phyloP scores from a whole-genome alignment of 2,329 filamentous ascomycete genomes.

The Aureobasidium namibiae region DNA sequence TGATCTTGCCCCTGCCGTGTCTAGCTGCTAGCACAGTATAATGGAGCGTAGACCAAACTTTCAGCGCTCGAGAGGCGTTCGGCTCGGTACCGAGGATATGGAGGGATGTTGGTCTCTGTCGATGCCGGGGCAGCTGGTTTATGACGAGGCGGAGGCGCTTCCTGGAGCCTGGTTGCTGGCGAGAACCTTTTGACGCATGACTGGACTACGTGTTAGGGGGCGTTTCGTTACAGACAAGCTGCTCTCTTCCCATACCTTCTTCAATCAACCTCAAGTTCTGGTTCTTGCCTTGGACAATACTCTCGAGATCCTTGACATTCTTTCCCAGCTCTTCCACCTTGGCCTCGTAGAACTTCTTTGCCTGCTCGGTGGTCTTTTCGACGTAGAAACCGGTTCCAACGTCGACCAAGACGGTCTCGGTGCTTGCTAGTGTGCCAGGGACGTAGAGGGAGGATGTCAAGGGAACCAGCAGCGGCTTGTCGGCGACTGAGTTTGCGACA shows the following conservation, averaged over 20 bases:
- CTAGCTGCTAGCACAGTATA: no score
- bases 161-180: slow-evolving; percentile 28
- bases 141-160: slow-evolving; percentile 5
- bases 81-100: neutral
- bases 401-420: slow-evolving; percentile 77
- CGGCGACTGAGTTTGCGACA: slow-evolving; percentile 26
- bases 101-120: neutral
- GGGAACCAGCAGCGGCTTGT: slow-evolving; percentile 72
- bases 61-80: neutral
- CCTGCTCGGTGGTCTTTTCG: slow-evolving; percentile 65
- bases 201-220: slow-evolving; percentile 26
- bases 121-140: neutral
- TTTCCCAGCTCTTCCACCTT: slow-evolving; percentile 59
- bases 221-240: neutral
- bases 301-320: slow-evolving; percentile 60
- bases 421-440: slow-evolving; percentile 66
- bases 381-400: slow-evolving; percentile 91
- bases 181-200: slow-evolving; percentile 46
- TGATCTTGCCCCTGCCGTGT: neutral
- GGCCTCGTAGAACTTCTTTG: slow-evolving; percentile 56
- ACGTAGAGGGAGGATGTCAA: slow-evolving; percentile 94
- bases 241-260: slow-evolving; percentile 39
- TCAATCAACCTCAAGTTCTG: slow-evolving; percentile 80
- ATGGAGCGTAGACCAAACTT: no score
- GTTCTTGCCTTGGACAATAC: slow-evolving; percentile 66